A percentile compares a stretch with the other conserved stretches of the same genome.
Evolutionary conservation across 805 yeast species (phyloP).

Genomic region (Vanderwaltozyma tropicalis): DNA sequence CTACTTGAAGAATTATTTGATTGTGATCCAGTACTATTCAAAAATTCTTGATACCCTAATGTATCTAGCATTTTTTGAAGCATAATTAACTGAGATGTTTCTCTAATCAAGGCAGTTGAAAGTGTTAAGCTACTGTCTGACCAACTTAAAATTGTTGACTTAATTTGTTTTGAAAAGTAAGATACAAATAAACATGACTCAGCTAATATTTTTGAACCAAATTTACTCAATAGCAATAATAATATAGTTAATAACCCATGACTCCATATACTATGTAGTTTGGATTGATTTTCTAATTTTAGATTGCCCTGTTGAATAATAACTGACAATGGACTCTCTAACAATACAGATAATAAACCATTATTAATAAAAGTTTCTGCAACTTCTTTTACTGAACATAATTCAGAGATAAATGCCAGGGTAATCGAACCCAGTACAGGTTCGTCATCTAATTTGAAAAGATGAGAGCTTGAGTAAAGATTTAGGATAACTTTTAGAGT

Average conservation of each 20-base stretch:
- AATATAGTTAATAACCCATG: slow-evolving; percentile 67
- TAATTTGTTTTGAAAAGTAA: slow-evolving; percentile 57
- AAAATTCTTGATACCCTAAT: slow-evolving; percentile 43
- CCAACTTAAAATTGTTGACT: slow-evolving; percentile 60
- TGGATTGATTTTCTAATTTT: slow-evolving; percentile 40
- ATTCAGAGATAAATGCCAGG: slow-evolving; percentile 56
- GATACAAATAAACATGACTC: slow-evolving; percentile 55
- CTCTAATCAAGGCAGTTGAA: slow-evolving; percentile 46
- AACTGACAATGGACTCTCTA: slow-evolving; percentile 64
- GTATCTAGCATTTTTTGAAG: slow-evolving; percentile 48
- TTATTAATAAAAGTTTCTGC: slow-evolving; percentile 55
- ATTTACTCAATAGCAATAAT: slow-evolving; percentile 45
- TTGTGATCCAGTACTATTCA: slow-evolving; percentile 18
- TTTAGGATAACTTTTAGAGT: slow-evolving; percentile 52
- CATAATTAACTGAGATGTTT: slow-evolving; percentile 58
- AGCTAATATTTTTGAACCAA: slow-evolving; percentile 54
- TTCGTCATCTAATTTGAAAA: slow-evolving; percentile 49
- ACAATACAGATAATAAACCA: slow-evolving; percentile 57
- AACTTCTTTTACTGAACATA: slow-evolving; percentile 48
- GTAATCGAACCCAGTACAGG: slow-evolving; percentile 64
- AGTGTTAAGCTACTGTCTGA: slow-evolving; percentile 32
- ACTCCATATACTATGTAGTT: slow-evolving; percentile 74
- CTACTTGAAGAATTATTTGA: slow-evolving; percentile 10
- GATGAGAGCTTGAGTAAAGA: slow-evolving; percentile 58
- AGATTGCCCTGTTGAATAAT: slow-evolving; percentile 58